phyloP scores from a whole-genome alignment of 2,329 filamentous ascomycete genomes.

The Scedosporium boydii region DNA sequence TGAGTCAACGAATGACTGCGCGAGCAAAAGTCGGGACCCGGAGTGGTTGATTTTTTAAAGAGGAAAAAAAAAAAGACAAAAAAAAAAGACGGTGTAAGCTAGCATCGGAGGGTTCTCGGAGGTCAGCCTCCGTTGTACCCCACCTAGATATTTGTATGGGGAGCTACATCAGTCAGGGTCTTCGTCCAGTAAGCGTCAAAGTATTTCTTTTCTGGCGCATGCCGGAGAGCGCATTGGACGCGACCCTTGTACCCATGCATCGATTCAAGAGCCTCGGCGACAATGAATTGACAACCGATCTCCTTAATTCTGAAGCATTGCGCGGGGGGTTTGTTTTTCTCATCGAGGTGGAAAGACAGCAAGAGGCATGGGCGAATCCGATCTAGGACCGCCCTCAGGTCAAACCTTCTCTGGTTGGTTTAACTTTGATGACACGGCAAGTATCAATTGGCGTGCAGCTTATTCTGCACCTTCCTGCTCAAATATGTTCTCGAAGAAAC shows the following conservation, averaged over 20 bases:
- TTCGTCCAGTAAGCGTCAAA: background rate
- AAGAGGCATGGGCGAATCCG: background rate
- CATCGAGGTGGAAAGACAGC: background rate
- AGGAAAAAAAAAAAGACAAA: background rate
- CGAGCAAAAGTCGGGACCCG: background rate
- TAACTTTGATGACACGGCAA: no score
- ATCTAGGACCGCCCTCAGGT: background rate
- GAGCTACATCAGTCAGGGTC: background rate
- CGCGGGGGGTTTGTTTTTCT: background rate
- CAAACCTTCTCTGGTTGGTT: no score
- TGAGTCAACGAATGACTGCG: background rate
- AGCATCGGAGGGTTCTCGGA: slow-evolving; percentile 1
- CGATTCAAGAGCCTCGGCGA: background rate
- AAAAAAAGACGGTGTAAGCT: background rate
- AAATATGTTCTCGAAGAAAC: no score
- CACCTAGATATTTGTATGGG: background rate
- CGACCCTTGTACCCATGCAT: background rate
- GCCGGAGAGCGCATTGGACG: background rate
- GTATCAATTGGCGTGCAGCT: no score
- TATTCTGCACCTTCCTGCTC: no score
- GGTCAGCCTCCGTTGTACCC: background rate
- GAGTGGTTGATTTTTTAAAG: background rate
- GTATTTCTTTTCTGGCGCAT: background rate
- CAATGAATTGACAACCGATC: no score
- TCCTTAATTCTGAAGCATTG: background rate